Conservation (phyloP, 2,329 filamentous ascomycete species). For the Sclerotinia subarctica region DNA sequence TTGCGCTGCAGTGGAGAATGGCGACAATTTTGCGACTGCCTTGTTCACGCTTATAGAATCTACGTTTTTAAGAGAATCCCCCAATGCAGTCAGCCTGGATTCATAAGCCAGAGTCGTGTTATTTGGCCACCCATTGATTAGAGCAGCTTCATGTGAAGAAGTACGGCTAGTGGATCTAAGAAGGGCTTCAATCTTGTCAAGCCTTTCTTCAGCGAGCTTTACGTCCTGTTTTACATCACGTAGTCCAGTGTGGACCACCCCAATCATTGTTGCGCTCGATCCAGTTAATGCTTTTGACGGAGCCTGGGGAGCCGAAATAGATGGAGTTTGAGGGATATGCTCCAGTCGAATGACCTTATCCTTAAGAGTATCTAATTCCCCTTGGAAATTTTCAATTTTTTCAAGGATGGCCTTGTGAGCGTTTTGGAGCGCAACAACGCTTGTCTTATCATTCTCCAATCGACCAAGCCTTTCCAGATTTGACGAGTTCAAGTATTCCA, state of each 20-base stretch:
- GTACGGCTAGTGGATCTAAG: background rate
- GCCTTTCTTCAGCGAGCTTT: background rate
- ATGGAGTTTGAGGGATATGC: background rate
- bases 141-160: background rate
- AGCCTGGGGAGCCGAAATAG: background rate
- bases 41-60: background rate
- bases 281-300: background rate
- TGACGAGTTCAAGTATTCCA: background rate
- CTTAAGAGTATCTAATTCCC: background rate
- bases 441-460: background rate
- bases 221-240: background rate
- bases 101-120: background rate
- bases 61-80: background rate
- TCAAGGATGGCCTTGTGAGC: background rate
- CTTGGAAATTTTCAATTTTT: background rate
- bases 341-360: background rate
- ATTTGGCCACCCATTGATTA: background rate
- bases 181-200: background rate
- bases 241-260: background rate
- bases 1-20: constrained; percentile 2
- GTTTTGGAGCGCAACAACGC: background rate
- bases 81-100: constrained; percentile 1
- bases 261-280: background rate
- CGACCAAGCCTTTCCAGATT: background rate
- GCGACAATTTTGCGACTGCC: background rate